Base-by-base conservation (phyloP, 805 yeast genomes). In the Candida ortonii region DNA sequence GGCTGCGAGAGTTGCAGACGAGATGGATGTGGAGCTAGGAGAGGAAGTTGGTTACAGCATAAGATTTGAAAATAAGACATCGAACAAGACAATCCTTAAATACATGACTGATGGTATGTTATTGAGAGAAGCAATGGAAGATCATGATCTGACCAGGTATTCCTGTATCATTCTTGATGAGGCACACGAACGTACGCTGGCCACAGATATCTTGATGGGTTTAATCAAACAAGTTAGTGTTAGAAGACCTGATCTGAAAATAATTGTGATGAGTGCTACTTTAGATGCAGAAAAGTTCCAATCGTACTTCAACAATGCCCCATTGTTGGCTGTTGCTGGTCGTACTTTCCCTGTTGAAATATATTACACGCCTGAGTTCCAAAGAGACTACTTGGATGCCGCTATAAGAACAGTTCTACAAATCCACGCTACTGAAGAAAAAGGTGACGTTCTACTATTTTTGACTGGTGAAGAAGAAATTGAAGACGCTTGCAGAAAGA, bases 31-130 rank as follows among this genome's bases (percentile, higher is more conserved):
- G 5, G 70, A 74, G 41, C 65, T 90, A 33, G 98, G 98, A 22
- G 83, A 82, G 47, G 95, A 90, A 62, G 97, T 90, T 40, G 98
- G 98, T 66, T 90, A 90, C 65, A 78, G 83, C 47, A 84, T 90
- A 50, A 82, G 98, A 68, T 90, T 90, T 57, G 97, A 93, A 50
- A 89, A 90, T 63, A 85, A 77, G 50, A 85, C 96, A 2, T 69
- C 84, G 25, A 70, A 72, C 35, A 83, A 78, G 48, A 90, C 98
- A 5, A 73, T 89, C 22, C 68, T 90, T 53, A 87, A 88, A 63
- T 90, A 93, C 67, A 86, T 90, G 97, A 90, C 98, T 8, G 98
- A 90, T 68, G 98, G 98, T 79, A 89, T 90, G 97, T 72, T 90
- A 34, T 68, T 90, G 48, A 76, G 97, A 55, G 98, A 90, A 64